A percentile compares a stretch with the other conserved stretches of the same genome.
These are phyloP conservation scores for Tolypocladium inflatum DNA, from an alignment of 2,329 filamentous ascomycete species.

Conservation along the genomic window DNA sequence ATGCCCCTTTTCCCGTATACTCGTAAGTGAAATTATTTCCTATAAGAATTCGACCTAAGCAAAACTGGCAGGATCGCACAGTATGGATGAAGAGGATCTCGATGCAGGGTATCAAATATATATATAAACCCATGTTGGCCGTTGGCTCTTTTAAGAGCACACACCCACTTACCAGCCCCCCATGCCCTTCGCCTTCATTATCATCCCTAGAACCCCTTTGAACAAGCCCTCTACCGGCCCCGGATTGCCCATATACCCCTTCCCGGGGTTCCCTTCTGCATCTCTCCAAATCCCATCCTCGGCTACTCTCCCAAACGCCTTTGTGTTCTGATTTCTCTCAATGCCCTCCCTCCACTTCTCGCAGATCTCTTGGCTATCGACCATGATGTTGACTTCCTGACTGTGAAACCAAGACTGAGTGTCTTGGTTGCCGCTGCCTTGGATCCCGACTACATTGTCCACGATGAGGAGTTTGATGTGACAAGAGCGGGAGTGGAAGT, in stretches of 20 bases:
- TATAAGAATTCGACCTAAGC: too few relatives aligned
- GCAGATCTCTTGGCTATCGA: slow-evolving; percentile 56
- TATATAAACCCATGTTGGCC: too few relatives aligned
- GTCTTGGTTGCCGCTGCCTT: slow-evolving; percentile 72
- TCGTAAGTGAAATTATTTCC: too few relatives aligned
- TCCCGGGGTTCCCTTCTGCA: not conserved
- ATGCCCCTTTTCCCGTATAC: too few relatives aligned
- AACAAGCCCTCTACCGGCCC: not conserved
- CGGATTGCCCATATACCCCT: not conserved
- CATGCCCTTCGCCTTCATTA: not conserved
- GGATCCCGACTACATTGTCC: slow-evolving; percentile 58
- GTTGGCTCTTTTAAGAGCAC: too few relatives aligned
- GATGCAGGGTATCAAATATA: too few relatives aligned
- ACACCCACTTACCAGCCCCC: not conserved
- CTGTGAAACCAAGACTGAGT: slow-evolving; percentile 73
- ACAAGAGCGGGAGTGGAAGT: slow-evolving; percentile 56
- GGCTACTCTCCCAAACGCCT: slow-evolving; percentile 25
- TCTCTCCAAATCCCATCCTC: not conserved
- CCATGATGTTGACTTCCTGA: slow-evolving; percentile 69
- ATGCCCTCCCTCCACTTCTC: slow-evolving; percentile 52
- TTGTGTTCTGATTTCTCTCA: slow-evolving; percentile 58
- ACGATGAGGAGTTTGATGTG: slow-evolving; percentile 72
- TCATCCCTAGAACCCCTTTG: not conserved
- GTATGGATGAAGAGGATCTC: too few relatives aligned
- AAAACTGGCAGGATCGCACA: too few relatives aligned